phyloP scores from a whole-genome alignment of 192 early-diverging fungal species.

The Mortierella hygrophila region DNA sequence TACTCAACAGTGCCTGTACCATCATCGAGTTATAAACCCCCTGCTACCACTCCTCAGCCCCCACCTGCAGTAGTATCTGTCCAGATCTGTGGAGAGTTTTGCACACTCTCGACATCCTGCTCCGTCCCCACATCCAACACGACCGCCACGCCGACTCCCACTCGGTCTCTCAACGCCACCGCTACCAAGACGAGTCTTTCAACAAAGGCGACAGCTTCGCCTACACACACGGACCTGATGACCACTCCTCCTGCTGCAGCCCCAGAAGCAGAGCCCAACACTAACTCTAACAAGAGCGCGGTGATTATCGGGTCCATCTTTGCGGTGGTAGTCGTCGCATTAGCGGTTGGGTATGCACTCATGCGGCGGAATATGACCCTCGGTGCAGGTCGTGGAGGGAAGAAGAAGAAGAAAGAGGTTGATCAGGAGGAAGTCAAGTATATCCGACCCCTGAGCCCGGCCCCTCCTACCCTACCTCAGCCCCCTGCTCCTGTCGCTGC shows the following conservation, averaged over 20 bases:
- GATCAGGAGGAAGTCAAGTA: not conserved
- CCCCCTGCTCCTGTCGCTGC: not conserved
- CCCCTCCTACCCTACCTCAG: not conserved
- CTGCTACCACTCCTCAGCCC: not conserved
- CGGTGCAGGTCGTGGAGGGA: not conserved
- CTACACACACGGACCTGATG: not conserved
- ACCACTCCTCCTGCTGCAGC: not conserved
- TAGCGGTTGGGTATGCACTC: conserved; percentile 6
- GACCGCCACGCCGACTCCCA: not conserved
- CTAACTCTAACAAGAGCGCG: not conserved
- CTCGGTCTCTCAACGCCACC: not conserved
- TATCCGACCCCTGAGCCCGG: not conserved
- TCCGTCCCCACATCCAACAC: not conserved
- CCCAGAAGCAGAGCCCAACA: not conserved
- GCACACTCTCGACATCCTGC: not conserved
- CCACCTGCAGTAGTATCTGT: not conserved
- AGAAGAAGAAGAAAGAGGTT: not conserved
- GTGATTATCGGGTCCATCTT: conserved; percentile 18
- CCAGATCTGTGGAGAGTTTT: not conserved
- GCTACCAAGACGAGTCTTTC: not conserved
- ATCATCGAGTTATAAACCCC: not conserved
- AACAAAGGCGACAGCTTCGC: not conserved
- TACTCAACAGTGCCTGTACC: not conserved
- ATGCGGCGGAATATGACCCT: conserved; percentile 10
- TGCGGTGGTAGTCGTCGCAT: not conserved